phyloP scores from a whole-genome alignment of 495 filamentous ascomycete genomes.

The Xylaria bambusicola region DNA sequence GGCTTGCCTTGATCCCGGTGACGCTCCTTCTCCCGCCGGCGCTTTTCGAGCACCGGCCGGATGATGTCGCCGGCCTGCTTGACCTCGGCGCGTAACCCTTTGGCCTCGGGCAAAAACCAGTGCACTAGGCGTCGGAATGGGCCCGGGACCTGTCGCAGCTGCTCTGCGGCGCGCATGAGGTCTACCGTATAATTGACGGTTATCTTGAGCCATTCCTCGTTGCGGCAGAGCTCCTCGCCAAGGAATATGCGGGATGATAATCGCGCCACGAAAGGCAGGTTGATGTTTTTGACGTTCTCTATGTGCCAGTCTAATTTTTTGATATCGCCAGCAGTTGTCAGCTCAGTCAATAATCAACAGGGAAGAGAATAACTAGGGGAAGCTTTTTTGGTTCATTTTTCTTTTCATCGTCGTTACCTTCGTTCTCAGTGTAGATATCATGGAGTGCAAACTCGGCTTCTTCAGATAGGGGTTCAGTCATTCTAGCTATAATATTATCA shows the following conservation, averaged over 20 bases:
- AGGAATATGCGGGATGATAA: constrained; percentile 45
- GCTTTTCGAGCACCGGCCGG: constrained; percentile 28
- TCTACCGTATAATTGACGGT: constrained; percentile 43
- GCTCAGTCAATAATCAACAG: too few relatives aligned
- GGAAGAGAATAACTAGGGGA: too few relatives aligned
- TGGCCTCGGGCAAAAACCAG: constrained; percentile 34
- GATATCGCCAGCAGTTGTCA: too few relatives aligned
- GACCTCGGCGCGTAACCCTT: constrained; percentile 19
- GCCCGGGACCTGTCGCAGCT: constrained; percentile 21
- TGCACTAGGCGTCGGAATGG: not conserved
- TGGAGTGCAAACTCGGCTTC: too few relatives aligned
- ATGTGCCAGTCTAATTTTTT: too few relatives aligned
- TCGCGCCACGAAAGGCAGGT: too few relatives aligned
- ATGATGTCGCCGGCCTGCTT: constrained; percentile 29
- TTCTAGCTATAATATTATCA: too few relatives aligned
- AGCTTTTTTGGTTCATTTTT: too few relatives aligned
- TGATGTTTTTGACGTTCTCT: too few relatives aligned
- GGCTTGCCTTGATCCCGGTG: not conserved
- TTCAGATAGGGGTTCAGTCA: too few relatives aligned
- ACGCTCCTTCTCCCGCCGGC: constrained; percentile 23
- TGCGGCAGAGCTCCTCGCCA: constrained; percentile 48
- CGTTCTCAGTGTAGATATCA: too few relatives aligned
- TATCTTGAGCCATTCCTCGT: constrained; percentile 46
- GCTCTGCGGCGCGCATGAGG: constrained; percentile 35
- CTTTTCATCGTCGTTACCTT: too few relatives aligned